Evolutionary conservation across 2,329 filamentous ascomycete genomes (phyloP).

Genomic region (Ceratocystis eucalypticola): DNA sequence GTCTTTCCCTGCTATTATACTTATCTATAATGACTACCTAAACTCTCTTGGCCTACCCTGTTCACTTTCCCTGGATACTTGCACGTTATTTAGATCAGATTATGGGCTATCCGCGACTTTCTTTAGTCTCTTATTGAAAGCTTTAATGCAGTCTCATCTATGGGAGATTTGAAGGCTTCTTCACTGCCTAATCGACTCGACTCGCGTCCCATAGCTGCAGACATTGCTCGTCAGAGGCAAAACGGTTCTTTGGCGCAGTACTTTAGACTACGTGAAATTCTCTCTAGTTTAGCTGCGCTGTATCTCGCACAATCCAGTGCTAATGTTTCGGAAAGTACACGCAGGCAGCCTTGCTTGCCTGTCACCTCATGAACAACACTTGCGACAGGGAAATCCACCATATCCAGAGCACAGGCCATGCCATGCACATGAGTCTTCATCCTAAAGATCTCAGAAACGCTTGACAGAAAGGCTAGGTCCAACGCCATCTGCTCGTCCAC

Average conservation of each 20-base stretch:
- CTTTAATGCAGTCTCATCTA: conserved; percentile 23
- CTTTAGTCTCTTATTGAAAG: conserved; percentile 43
- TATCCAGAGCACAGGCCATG: conserved; percentile 62
- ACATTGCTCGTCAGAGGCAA: conserved; percentile 73
- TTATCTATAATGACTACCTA: conserved; percentile 53
- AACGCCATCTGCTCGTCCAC: conserved; percentile 54
- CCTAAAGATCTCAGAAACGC: conserved; percentile 62
- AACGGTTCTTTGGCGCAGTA: conserved; percentile 42
- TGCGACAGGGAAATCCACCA: conserved; percentile 75
- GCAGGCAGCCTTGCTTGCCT: conserved; percentile 54
- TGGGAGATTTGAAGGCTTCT: conserved; percentile 32
- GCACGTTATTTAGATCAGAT: conserved; percentile 55
- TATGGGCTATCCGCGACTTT: conserved; percentile 60
- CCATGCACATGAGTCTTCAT: conserved; percentile 67
- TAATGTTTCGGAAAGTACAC: conserved; percentile 76
- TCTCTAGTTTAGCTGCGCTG: conserved; percentile 38
- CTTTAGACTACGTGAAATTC: conserved; percentile 37
- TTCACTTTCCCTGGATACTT: conserved; percentile 60
- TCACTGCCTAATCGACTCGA: conserved; percentile 49
- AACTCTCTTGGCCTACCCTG: conserved; percentile 62
- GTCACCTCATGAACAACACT: conserved; percentile 50
- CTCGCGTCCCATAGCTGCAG: conserved; percentile 51
- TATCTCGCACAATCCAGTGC: conserved; percentile 40
- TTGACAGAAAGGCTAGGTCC: conserved; percentile 65
- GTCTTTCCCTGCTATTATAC: conserved; percentile 3